Evolutionary conservation across 169 alveolate species (phyloP).

Genomic region (Eimeria praecox): DNA sequence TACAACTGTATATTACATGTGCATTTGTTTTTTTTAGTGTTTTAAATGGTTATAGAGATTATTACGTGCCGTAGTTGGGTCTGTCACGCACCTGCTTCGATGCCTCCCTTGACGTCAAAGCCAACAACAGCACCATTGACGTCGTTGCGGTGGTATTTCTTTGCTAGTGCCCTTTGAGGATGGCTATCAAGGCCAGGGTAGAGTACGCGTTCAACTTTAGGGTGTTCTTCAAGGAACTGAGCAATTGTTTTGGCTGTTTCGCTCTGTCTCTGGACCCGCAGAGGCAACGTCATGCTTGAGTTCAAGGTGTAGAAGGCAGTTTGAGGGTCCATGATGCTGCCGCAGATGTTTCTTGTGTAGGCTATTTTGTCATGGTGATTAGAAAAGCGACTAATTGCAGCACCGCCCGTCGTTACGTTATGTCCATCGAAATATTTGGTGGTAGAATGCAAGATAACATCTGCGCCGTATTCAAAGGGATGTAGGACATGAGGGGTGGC

Average conservation of each 20-base stretch:
- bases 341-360: conserved; percentile 85
- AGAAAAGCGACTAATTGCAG: conserved; percentile 81
- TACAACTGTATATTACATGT: too few relatives aligned
- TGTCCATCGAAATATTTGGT: conserved; percentile 90
- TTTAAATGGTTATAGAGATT: too few relatives aligned
- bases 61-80: too few relatives aligned
- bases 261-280: conserved; percentile 84
- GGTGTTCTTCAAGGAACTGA: conserved; percentile 82
- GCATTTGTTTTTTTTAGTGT: too few relatives aligned
- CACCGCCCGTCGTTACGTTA: conserved; percentile 87
- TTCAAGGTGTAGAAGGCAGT: conserved; percentile 84
- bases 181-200: conserved; percentile 87
- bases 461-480: conserved; percentile 86
- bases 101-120: conserved; percentile 83
- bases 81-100: conserved; percentile 57
- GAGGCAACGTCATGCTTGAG: conserved; percentile 83
- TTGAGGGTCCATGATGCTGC: conserved; percentile 87
- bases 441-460: conserved; percentile 83
- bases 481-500: conserved; percentile 87
- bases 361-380: conserved; percentile 78
- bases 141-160: conserved; percentile 84
- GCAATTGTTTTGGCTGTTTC: conserved; percentile 86
- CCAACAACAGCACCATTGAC: conserved; percentile 88
- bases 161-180: conserved; percentile 87
- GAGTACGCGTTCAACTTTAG: conserved; percentile 74